phyloP scores from a whole-genome alignment of 768 basidiomycete species.

The Stropharia rugosoannulata region DNA sequence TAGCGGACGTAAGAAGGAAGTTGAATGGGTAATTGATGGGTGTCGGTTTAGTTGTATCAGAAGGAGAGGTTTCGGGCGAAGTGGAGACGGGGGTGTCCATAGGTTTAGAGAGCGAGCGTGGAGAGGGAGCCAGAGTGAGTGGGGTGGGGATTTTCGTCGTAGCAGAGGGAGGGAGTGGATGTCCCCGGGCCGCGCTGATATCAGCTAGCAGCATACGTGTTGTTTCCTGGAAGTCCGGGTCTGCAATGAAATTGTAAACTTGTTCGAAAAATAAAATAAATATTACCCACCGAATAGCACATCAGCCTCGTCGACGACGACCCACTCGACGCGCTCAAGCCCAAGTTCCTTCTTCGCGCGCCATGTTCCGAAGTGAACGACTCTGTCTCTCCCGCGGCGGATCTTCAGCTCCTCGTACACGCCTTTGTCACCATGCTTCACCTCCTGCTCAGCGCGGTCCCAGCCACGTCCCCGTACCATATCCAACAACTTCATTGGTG shows the following conservation, averaged over 20 bases:
- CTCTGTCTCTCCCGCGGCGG: slow-evolving; percentile 34
- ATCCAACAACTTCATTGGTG: slow-evolving; percentile 62
- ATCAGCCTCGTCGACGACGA: slow-evolving; percentile 90
- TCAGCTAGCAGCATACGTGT: slow-evolving; percentile 72
- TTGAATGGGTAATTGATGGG: slow-evolving; percentile 69
- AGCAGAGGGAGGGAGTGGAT: slow-evolving; percentile 34
- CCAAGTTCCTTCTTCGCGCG: slow-evolving; percentile 54
- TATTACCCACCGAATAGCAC: slow-evolving; percentile 73
- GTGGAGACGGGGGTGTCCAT: slow-evolving; percentile 7
- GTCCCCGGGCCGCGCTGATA: slow-evolving; percentile 62
- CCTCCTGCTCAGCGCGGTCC: slow-evolving; percentile 7
- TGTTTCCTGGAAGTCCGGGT: slow-evolving; percentile 78
- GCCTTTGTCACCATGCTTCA: slow-evolving; percentile 19
- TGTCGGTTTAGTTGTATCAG: slow-evolving; percentile 5
- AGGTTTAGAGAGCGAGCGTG: slow-evolving; percentile 13
- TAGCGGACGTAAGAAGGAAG: slow-evolving; percentile 81
- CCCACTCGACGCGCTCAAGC: slow-evolving; percentile 78
- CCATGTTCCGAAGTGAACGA: slow-evolving; percentile 39
- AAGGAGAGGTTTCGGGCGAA: slow-evolving; percentile 14
- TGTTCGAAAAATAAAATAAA: background rate
- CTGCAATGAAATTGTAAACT: slow-evolving; percentile 33
- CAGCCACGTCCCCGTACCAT: slow-evolving; percentile 54
- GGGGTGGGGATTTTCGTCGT: slow-evolving; percentile 19
- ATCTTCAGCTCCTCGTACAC: slow-evolving; percentile 21
- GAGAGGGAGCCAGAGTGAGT: slow-evolving; percentile 25